phyloP scores from a whole-genome alignment of 2,329 filamentous ascomycete species.

The Magnaporthiopsis rhizophila region DNA sequence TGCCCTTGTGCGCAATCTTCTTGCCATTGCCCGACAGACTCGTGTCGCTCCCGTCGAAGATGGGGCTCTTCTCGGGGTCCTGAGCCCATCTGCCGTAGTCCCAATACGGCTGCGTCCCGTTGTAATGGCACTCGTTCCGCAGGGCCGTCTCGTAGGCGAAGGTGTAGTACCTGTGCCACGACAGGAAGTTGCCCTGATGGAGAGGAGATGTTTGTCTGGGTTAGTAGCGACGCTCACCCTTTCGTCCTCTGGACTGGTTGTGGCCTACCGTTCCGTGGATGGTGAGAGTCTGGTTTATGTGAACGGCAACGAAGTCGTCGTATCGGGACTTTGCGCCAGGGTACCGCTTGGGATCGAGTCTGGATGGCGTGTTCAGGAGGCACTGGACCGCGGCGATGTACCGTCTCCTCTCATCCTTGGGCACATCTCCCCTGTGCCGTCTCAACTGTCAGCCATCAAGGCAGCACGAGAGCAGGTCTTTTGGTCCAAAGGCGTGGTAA shows the following conservation, averaged over 20 bases:
- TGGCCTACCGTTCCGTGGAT: conserved; percentile 22
- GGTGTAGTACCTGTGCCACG: conserved; percentile 35
- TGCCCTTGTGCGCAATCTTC: conserved; percentile 19
- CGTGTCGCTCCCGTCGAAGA: conserved; percentile 47
- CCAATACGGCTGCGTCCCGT: conserved; percentile 36
- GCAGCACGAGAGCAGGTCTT: no score
- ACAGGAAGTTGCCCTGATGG: conserved; percentile 27
- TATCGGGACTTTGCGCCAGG: conserved; percentile 21
- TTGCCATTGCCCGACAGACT: conserved; percentile 41
- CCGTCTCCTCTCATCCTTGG: conserved; percentile 17
- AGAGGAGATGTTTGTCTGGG: background rate
- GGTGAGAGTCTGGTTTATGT: conserved; percentile 25
- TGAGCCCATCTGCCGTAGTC: conserved; percentile 41
- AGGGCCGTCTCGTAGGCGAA: conserved; percentile 29
- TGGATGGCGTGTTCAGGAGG: conserved; percentile 24
- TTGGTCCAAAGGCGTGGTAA: background rate
- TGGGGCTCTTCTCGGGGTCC: conserved; percentile 37
- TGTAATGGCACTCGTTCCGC: conserved; percentile 33
- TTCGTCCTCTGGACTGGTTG: no score
- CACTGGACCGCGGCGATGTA: conserved; percentile 27
- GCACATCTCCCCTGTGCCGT: conserved; percentile 20
- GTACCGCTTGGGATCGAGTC: conserved; percentile 18
- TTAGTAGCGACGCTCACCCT: no score
- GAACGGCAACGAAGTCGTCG: conserved; percentile 27
- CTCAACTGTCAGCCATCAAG: no score